Percentiles rank a stretch among this genome's conserved stretches.
Conservation (phyloP, 257 asterid species). For the Primulina eburnea region DNA sequence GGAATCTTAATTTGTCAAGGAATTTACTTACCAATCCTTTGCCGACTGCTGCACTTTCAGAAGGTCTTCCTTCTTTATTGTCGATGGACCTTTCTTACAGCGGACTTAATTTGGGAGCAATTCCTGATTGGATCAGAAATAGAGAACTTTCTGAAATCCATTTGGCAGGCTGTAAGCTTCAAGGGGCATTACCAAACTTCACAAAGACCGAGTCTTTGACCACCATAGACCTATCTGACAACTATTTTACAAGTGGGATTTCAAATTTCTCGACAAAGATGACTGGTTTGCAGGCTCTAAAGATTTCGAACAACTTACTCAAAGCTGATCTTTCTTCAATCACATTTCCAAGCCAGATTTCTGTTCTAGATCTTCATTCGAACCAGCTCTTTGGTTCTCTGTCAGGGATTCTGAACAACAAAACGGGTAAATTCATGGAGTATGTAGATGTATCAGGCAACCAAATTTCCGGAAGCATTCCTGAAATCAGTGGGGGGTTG, state of each 20-base stretch:
- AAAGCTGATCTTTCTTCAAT: conserved; percentile 54
- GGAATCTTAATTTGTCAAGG: conserved; percentile 80
- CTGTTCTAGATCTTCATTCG: conserved; percentile 61
- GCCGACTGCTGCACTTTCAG: conserved; percentile 50
- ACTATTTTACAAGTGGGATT: conserved; percentile 62
- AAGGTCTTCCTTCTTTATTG: conserved; percentile 56
- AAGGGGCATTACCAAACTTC: conserved; percentile 71
- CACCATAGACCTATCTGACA: conserved; percentile 73
- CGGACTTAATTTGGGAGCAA: conserved; percentile 47
- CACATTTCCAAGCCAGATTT: conserved; percentile 57
- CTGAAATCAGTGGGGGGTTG: conserved; percentile 43
- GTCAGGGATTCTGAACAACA: conserved; percentile 40
- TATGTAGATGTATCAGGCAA: conserved; percentile 62
- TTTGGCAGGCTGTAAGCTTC: conserved; percentile 72
- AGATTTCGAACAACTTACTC: conserved; percentile 62
- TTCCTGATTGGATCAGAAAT: conserved; percentile 72
- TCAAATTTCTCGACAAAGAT: conserved; percentile 49
- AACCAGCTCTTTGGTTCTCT: conserved; percentile 72
- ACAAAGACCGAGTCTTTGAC: conserved; percentile 58
- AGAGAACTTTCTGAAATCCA: conserved; percentile 64
- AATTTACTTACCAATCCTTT: conserved; percentile 57
- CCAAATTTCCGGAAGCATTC: conserved; percentile 63
- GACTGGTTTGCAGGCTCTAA: conserved; percentile 50
- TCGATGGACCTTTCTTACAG: conserved; percentile 82
- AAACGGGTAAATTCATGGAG: conserved; percentile 59